Percentiles rank a stretch among this genome's conserved stretches.
These are phyloP conservation scores for Escallonia rubra DNA, from an alignment of 129 eudicot genomes.

Conservation along the genomic window DNA sequence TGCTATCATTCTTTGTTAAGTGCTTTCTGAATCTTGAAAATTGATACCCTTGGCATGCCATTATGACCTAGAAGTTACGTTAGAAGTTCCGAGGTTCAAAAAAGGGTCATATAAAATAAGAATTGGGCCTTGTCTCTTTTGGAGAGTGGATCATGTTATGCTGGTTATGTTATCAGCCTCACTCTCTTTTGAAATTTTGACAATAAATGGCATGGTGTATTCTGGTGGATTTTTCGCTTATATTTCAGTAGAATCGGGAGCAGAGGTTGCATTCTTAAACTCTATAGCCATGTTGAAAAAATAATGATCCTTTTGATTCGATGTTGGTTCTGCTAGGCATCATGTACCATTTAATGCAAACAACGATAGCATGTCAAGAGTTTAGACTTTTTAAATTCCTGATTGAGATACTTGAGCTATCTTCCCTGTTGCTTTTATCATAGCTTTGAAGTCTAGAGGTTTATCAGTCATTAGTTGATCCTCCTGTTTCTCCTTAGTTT, in stretches of 20 bases:
- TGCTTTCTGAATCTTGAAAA: too few relatives aligned
- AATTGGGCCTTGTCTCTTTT: not conserved
- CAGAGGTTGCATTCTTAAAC: too few relatives aligned
- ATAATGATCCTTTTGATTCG: not conserved
- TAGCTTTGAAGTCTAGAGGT: not conserved
- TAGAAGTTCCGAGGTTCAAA: not conserved
- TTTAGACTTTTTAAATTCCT: not conserved
- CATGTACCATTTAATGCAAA: not conserved
- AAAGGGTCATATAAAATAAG: not conserved
- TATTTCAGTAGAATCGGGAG: too few relatives aligned
- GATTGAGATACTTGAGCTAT: not conserved
- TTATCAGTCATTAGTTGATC: not conserved
- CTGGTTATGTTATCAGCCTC: not conserved
- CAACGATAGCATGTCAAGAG: not conserved
- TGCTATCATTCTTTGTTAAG: too few relatives aligned
- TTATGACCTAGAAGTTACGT: too few relatives aligned
- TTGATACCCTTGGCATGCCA: too few relatives aligned
- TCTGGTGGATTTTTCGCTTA: too few relatives aligned
- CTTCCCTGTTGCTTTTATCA: too few relatives aligned
- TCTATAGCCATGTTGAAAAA: too few relatives aligned
- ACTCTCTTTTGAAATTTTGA: not conserved
- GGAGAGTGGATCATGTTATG: not conserved
- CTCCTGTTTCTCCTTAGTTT: not conserved
- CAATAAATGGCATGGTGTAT: too few relatives aligned
- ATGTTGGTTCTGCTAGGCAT: not conserved